These are phyloP conservation scores for Pythium sp. DNA, from an alignment of 352 stramenopile species.

Conservation along the genomic window DNA sequence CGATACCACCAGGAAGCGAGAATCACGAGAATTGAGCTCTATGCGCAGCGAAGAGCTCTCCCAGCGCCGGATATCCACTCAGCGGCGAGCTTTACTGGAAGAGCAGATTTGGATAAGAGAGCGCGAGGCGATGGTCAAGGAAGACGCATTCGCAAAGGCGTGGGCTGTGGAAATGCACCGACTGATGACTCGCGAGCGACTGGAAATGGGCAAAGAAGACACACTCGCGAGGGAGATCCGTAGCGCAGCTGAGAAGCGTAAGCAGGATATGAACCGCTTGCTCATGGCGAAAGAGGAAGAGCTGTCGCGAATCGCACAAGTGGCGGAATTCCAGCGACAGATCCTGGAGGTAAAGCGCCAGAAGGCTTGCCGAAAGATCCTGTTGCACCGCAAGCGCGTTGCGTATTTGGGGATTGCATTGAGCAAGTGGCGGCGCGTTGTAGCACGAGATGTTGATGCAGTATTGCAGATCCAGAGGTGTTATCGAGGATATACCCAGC, in stretches of 20 bases:
- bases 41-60: constrained; percentile 54
- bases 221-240: background rate
- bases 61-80: constrained; percentile 24
- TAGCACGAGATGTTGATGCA: background rate
- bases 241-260: constrained; percentile 11
- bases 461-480: constrained; percentile 6
- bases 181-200: constrained; percentile 11
- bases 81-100: constrained; percentile 23
- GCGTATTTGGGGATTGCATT: constrained; percentile 6
- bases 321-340: constrained; percentile 7
- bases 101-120: constrained; percentile 21
- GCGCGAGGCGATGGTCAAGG: constrained; percentile 27
- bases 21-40: constrained; percentile 30
- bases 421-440: background rate
- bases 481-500: background rate
- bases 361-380: background rate
- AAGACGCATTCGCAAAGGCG: constrained; percentile 23
- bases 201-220: constrained; percentile 25
- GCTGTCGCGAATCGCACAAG: constrained; percentile 2
- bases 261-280: constrained; percentile 15
- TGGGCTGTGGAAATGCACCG: background rate
- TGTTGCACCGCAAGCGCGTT: constrained; percentile 1
- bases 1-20: constrained; percentile 24
- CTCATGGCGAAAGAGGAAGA: constrained; percentile 16
- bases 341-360: background rate